Evolutionary conservation across 108 stramenopile genomes (phyloP), one percentile per base, ranked within the genome.

Genomic region (Ochromonas danica): DNA sequence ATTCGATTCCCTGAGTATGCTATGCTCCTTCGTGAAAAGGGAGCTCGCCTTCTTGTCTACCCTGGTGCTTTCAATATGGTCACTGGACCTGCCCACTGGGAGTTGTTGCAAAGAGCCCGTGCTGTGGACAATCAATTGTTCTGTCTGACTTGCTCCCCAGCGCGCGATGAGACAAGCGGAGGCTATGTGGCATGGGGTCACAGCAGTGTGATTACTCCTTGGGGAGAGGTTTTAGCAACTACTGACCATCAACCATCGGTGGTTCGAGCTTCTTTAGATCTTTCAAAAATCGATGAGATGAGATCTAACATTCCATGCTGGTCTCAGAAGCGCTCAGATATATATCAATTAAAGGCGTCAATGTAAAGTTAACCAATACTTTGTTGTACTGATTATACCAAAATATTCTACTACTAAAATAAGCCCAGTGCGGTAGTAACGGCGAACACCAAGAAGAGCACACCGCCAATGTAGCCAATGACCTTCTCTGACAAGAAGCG

Each of bases 101-200:
- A 98, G 70, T 86, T 99, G 27, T 84, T 99, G 42, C 96, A 95
- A 82, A 87, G 97, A 27, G 99, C 92, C 1, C 84, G 99, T 6
- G 99, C 99, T 10, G 84, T 97, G 0, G 99, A 99, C 78, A 94
- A 95, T 45, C 97, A 99, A 85, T 92, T 94, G 83, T 99, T 84
- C 82, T 95, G 97, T 1, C 79, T 94, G 61, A 93, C 94, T 1
- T 95, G 92, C 1, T 95, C 93, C 60, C 99, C 97, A 0, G 97
- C 99, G 0, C 89, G 98, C 40, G 89, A 84, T 39, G 90, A 94
- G 1, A 31, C 63, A 31, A 10, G 33, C 25, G 63, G 63, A 31
- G 89, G 90, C 70, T 99, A 99, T 83, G 93, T 97, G 35, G 99
- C 99, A 1, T 99, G 96, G 96, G 99, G 99, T 3, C 97, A 99